Base-by-base conservation (phyloP, 2,329 filamentous ascomycete species). In the Curvularia sp. region DNA sequence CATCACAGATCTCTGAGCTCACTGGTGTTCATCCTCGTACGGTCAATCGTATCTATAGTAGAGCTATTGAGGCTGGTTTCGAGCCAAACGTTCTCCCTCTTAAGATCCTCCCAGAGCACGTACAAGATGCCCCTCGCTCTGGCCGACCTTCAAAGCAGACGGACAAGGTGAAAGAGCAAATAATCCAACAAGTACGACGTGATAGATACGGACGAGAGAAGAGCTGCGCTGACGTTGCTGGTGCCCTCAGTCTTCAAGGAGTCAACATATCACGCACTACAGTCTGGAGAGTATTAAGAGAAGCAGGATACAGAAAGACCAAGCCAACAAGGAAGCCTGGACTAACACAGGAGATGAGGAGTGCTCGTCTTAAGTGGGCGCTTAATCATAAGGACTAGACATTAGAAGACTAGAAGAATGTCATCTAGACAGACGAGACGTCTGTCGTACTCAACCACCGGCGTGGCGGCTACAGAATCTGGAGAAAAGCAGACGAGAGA, bases 51-150 rank as follows among this genome's bases (percentile, higher is more conserved):
- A 59, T 62, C 36, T 62, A 57, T 41, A 32, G 21, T 28, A 42
- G 49, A 43, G 60, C 60, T 25, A 62, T 59, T 12, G 25, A 41
- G 36, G 30, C 23, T 39, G 51, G 57, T 15, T 60, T 63, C 27
- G 25, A 63, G 13, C 57, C 25, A 15, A 48, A 53, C 12, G n/a
- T 30, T 2, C 38, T 42, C 5, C 45, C 49, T 49, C 43, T 61
- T n/a, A 50, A 56, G 39, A 42, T 63, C 21, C 23, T 42, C 2
- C 30, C 28, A 28, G 9, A 56, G 2, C 32, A 61, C 27, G 12
- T 64, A 48, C 6, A 59, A 41, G 56, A 62, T 43, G 38, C 47
- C 23, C 30, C 34, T 43, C 48, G 39, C n/a, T 46, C 56, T 48
- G 30, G 59, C 9, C 15, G 53, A 6, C 56, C 59, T 13, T 2